These are phyloP conservation scores for Corymbia citriodora DNA, from an alignment of 441 rosid genomes.

Conservation along the genomic window DNA sequence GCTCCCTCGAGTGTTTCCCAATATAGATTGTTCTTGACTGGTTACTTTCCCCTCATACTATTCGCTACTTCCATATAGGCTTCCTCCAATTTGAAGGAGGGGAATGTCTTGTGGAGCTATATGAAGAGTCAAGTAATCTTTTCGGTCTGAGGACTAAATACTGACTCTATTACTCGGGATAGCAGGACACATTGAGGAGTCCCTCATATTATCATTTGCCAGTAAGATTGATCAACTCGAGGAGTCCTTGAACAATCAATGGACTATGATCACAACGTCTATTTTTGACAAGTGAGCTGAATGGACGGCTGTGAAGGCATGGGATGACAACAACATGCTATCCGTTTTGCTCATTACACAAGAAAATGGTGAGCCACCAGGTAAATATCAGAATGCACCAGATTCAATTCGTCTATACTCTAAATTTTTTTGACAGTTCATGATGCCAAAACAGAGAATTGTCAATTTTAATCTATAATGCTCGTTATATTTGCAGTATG, in stretches of 20 bases:
- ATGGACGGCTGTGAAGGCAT: no score
- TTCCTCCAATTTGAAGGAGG: conserved; percentile 55
- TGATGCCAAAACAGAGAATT: neutral
- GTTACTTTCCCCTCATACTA: neutral
- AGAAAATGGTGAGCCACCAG: conserved; percentile 24
- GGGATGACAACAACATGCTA: no score
- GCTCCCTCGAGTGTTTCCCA: neutral
- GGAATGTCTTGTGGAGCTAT: conserved; percentile 56
- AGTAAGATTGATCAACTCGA: no score
- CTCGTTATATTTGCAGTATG: conserved; percentile 39
- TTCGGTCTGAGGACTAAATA: neutral
- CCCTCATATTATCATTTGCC: accelerated
- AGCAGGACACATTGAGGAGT: conserved; percentile 20
- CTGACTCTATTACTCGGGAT: conserved; percentile 7
- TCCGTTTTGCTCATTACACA: no score
- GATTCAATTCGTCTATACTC: no score
- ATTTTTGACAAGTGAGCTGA: no score
- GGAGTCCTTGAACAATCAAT: no score
- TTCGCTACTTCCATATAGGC: neutral
- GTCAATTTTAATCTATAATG: no score
- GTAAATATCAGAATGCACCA: neutral
- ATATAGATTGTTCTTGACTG: neutral
- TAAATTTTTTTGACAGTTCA: no score
- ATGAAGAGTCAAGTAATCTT: conserved; percentile 60
- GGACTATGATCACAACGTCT: no score